Percentiles rank a stretch among this genome's conserved stretches.
phyloP scores from a whole-genome alignment of 2,329 filamentous ascomycete species.

The Stemphylium lycopersici region DNA sequence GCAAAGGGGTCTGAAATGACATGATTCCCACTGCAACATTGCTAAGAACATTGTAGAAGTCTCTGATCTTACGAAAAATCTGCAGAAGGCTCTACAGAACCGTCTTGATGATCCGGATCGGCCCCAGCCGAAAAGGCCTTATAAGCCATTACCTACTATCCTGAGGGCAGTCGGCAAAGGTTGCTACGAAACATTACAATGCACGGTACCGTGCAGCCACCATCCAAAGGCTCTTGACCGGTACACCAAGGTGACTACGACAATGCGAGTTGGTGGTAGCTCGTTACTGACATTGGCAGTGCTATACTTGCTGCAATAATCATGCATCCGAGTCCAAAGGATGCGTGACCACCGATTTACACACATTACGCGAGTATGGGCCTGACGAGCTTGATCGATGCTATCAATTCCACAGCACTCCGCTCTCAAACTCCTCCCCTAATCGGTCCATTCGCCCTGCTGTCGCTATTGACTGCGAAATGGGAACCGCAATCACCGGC shows the following conservation, averaged over 20 bases:
- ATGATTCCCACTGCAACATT: too few species aligned
- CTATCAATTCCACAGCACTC: conserved; percentile 20
- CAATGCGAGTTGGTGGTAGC: too few species aligned
- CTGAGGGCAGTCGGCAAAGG: background rate
- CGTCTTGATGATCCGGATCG: background rate
- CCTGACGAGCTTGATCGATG: conserved; percentile 11
- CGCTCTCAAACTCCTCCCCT: background rate
- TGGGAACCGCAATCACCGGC: conserved; percentile 55
- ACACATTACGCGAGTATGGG: conserved; percentile 7
- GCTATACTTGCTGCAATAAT: conserved; percentile 17
- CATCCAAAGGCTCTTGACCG: background rate
- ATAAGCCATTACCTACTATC: background rate
- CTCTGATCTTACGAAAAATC: conserved; percentile 1
- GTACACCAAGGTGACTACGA: background rate
- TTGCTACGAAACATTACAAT: background rate
- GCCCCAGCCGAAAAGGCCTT: background rate
- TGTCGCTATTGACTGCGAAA: conserved; percentile 63
- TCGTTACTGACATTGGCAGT: conserved; percentile 1
- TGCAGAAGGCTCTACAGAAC: background rate
- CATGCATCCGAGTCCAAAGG: conserved; percentile 10
- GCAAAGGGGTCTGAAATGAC: too few species aligned
- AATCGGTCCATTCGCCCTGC: conserved; percentile 9
- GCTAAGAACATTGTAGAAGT: conserved; percentile 3
- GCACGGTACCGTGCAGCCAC: background rate
- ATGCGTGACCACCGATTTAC: conserved; percentile 11